Conservation (phyloP, 345 rosid genomes). For the Gossypium arboreum region DNA sequence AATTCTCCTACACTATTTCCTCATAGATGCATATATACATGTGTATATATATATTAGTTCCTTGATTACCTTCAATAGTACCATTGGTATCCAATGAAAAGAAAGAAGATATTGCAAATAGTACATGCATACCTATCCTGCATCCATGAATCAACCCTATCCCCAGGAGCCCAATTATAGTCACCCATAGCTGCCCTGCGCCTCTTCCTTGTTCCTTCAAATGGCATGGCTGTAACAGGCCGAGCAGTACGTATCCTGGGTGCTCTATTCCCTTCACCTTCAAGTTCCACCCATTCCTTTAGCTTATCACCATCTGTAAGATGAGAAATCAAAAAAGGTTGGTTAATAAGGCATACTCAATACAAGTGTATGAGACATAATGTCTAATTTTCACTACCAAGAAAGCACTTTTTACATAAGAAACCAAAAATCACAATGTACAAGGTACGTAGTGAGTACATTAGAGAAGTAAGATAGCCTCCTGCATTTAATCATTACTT, state of each 20-base stretch:
- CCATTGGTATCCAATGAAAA: background rate
- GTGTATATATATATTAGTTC: background rate
- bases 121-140: slow-evolving; percentile 58
- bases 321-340: slow-evolving; percentile 13
- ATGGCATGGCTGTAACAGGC: slow-evolving; percentile 57
- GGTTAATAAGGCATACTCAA: background rate
- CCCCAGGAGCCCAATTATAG: slow-evolving; percentile 80
- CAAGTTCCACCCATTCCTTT: slow-evolving; percentile 83
- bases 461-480: background rate
- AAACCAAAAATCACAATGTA: background rate
- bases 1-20: slow-evolving; percentile 8
- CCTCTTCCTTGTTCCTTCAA: slow-evolving; percentile 93
- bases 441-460: background rate
- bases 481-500: background rate
- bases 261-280: slow-evolving; percentile 49
- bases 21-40: background rate
- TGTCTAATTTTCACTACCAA: background rate
- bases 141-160: slow-evolving; percentile 83
- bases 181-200: slow-evolving; percentile 78
- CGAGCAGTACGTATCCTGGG: slow-evolving; percentile 76
- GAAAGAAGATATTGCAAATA: background rate
- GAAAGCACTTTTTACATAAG: background rate
- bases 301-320: slow-evolving; percentile 59
- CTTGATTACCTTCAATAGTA: background rate
- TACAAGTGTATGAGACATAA: background rate